Evolutionary conservation across 2,329 filamentous ascomycete species (phyloP), one percentile per base, ranked within the genome.

Genomic region (Arthroderma sp.): DNA sequence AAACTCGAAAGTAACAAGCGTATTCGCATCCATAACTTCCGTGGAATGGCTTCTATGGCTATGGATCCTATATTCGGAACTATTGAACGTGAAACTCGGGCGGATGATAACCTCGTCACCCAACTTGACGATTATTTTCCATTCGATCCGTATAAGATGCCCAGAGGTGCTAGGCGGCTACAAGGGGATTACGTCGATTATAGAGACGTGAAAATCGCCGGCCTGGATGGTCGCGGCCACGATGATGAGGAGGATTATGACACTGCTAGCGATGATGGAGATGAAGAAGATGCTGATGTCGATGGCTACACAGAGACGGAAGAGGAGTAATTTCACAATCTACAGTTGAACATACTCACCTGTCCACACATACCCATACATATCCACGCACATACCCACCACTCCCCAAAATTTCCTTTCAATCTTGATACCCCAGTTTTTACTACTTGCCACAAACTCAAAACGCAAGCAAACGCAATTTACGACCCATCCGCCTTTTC

Each of bases 111-210:
- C 63, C 83, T 85, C 61, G 86, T 83, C 66, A 85, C 91, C 66
- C 86, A 95, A 70, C 79, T 98, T 1, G 91, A 97, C 64, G 87
- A 90, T 0, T 96, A 95, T 70, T 98, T 97, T 67, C 93, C 93
- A 0, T 98, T 98, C 66, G 93, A 98, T 68, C 94, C 94, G 1
- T 98, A 97, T 70, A 86, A 91, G 66, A 76, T 98, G 54, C 91
- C 91, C 0, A 77, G 83, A 63, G 96, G 91, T 70, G 89, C 87
- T 71, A 80, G 83, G 59, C 97, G 93, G 94, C 74, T 98, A 11
- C 86, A 90, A 61, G 79, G 81, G 19, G 86, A 94, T 67, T 96
- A 95, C 67, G 79, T 91, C 31, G 78, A 84, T 54, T 96, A 89
- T 87, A 81, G 82, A 61, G 80, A 84, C 4, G 47, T 51, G 15